Percentiles rank a stretch among this genome's conserved stretches.
phyloP scores from a whole-genome alignment of 2,329 filamentous ascomycete genomes.

The Colletotrichum liaoningense region DNA sequence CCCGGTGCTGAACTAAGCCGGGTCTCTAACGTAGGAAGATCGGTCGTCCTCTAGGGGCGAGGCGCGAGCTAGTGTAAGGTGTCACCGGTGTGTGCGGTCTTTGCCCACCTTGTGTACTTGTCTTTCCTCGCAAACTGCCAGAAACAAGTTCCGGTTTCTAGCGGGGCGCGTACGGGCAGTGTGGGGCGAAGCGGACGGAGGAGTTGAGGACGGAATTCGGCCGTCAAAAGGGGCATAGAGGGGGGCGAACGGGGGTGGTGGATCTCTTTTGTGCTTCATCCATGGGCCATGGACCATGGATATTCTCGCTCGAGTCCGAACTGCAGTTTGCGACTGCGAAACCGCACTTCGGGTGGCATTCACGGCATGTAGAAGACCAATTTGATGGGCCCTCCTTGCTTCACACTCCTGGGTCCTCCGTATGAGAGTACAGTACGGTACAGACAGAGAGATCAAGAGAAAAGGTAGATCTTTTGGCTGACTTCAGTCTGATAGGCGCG shows the following conservation, averaged over 20 bases:
- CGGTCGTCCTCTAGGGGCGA: constrained; percentile 29
- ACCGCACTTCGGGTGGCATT: constrained; percentile 13
- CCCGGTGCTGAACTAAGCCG: not conserved
- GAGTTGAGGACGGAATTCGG: constrained; percentile 26
- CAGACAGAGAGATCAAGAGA: no score
- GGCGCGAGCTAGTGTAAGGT: constrained; percentile 11
- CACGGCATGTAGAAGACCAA: not conserved
- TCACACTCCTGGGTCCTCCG: no score
- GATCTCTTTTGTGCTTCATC: not conserved
- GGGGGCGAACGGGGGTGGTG: not conserved
- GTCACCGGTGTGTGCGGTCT: not conserved
- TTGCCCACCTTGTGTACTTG: not conserved
- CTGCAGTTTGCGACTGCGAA: constrained; percentile 7
- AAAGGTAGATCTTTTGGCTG: not conserved
- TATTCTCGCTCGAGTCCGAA: not conserved
- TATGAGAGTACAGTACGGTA: not conserved
- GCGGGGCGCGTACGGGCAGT: not conserved
- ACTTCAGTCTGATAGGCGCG: not conserved
- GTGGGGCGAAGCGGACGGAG: not conserved
- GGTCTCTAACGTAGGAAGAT: not conserved
- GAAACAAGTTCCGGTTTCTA: not conserved
- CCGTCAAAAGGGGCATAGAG: constrained; percentile 1
- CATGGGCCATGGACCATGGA: not conserved
- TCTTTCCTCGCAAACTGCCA: not conserved
- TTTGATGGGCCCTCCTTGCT: constrained; percentile 1